These are phyloP conservation scores for Strobilomyces dryophilus DNA, from an alignment of 768 basidiomycete genomes.

Conservation along the genomic window DNA sequence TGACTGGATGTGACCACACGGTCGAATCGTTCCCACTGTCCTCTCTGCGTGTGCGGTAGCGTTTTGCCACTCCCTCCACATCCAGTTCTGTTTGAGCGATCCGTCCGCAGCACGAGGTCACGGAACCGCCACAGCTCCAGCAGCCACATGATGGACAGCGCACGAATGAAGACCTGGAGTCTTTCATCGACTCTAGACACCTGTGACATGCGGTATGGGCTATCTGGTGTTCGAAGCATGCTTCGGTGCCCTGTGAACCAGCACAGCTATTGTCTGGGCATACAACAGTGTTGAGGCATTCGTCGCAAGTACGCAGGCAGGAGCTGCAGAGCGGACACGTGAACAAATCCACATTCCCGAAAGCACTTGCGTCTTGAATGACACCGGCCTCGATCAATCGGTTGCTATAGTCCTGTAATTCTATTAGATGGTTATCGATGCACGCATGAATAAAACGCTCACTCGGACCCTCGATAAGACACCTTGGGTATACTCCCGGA, in stretches of 20 bases:
- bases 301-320: background rate
- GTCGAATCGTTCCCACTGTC: background rate
- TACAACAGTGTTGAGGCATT: background rate
- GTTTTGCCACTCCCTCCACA: background rate
- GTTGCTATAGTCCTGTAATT: background rate
- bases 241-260: background rate
- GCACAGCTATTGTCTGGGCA: background rate
- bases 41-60: too few relatives aligned
- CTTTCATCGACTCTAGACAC: background rate
- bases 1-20: background rate
- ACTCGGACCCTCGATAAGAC: background rate
- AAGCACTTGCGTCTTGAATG: background rate
- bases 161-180: background rate
- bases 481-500: background rate
- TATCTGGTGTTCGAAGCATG: background rate
- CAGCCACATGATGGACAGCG: background rate
- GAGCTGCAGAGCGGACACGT: conserved; percentile 4
- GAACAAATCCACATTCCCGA: background rate
- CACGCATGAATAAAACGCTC: background rate
- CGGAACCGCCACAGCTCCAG: background rate
- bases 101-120: background rate
- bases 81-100: background rate
- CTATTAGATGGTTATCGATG: background rate
- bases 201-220: background rate
- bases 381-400: background rate